Percentiles rank a stretch among this genome's conserved stretches.
These are phyloP conservation scores for Cicer judaicum DNA, from an alignment of 306 rosid genomes.

Conservation along the genomic window DNA sequence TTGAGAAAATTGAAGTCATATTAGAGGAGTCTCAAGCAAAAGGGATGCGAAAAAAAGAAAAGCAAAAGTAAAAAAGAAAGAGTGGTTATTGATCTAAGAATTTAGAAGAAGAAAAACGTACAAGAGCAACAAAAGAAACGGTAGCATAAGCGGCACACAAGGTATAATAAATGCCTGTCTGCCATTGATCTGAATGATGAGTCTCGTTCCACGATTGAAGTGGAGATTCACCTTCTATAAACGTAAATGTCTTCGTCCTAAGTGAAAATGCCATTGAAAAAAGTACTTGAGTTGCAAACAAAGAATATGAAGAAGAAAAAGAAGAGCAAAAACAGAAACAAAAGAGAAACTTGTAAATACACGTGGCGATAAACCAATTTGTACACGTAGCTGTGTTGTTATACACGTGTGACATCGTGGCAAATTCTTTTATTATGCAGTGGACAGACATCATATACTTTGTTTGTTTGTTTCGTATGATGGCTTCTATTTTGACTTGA, in stretches of 20 bases:
- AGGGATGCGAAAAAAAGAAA: background rate
- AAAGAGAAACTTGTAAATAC: conserved; percentile 12
- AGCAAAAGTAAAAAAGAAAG: background rate
- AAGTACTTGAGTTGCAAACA: conserved; percentile 1
- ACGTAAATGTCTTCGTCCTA: conserved; percentile 45
- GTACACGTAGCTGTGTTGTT: conserved; percentile 39
- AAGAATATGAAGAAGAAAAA: conserved; percentile 2
- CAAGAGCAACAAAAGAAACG: conserved; percentile 68
- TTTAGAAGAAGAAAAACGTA: conserved; percentile 37
- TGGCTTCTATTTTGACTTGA: background rate
- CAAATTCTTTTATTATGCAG: conserved; percentile 45
- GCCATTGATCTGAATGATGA: conserved; percentile 48
- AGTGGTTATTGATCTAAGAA: background rate
- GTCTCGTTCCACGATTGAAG: conserved; percentile 50
- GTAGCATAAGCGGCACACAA: conserved; percentile 57
- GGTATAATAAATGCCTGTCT: conserved; percentile 49
- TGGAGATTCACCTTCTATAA: conserved; percentile 38
- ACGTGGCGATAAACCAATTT: conserved; percentile 34
- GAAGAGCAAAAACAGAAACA: conserved; percentile 21
- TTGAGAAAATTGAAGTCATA: background rate
- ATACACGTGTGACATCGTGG: conserved; percentile 52
- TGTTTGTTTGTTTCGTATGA: background rate
- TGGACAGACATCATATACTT: conserved; percentile 24
- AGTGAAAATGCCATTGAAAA: background rate
- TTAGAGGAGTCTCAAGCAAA: background rate